Evolutionary conservation across 2,329 filamentous ascomycete genomes (phyloP), one percentile per base, ranked within the genome.

Genomic region (Colletotrichum costaricense): DNA sequence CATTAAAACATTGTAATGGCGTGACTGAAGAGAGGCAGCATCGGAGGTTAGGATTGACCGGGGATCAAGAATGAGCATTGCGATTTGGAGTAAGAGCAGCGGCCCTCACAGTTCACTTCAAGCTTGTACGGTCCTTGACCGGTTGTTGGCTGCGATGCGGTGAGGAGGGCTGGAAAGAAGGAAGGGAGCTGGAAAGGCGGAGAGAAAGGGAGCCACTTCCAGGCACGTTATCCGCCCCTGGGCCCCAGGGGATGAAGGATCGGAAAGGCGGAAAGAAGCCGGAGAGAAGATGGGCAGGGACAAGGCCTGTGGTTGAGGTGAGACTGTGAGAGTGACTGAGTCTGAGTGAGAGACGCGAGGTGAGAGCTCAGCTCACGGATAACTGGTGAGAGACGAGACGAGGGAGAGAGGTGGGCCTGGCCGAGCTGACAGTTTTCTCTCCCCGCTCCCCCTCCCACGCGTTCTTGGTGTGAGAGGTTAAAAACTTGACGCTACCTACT

Each of bases 181-280:
- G 22, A 49, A 52, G n/a, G 60, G 60, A 19, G 19, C 42, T 35
- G 33, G 33, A 35, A 35, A 14, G 35, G 16, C 22, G 46, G 33
- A 55, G 22, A 12, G 26, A 24, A 49, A 52, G n/a, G 60, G 60
- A 8, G 2, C 42, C 42, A 49, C 42, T n/a, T 49, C 8, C 42
- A n/a, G 42, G 42, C 42, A 49, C 42, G 8, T 19, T 49, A 16
- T 42, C 38, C 38, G 38, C 16, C 38, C 33, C 33, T 35, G 11
- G 9, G 33, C 33, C 16, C 5, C 6, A 49, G 42, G 19, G 52
- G 54, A 56, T 38, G 55, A 54, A 66, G 54, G 55, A 33, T 52
- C 70, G 70, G 70, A 46, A 70, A 65, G 70, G 67, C 70, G 70
- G 70, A 67, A 70, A 65, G 70, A 73, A 73, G 70, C 70, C 70